phyloP scores from a whole-genome alignment of 441 rosid species.

The Breynia disticha region DNA sequence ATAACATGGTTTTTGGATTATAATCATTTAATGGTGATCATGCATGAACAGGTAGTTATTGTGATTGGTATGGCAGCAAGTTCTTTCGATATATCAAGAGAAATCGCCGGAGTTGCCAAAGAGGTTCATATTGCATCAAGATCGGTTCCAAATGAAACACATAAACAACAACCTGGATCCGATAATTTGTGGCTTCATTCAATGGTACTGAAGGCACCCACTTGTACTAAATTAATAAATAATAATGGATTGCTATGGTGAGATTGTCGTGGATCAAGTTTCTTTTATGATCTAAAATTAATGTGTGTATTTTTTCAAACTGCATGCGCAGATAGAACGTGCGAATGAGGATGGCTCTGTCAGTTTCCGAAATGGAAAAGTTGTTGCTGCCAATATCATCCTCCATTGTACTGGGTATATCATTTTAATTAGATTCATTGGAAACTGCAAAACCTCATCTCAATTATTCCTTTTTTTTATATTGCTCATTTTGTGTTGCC shows the following conservation, averaged over 20 bases:
- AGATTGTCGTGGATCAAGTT: neutral
- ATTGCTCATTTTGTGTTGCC: no score
- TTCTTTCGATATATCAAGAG: constrained; percentile 61
- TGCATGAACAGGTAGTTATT: constrained; percentile 46
- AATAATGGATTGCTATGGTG: constrained; percentile 6
- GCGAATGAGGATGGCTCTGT: constrained; percentile 44
- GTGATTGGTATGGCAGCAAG: constrained; percentile 66
- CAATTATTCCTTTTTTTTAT: neutral
- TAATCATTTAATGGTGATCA: constrained; percentile 4
- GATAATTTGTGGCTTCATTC: constrained; percentile 66
- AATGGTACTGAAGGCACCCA: constrained; percentile 41
- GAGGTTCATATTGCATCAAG: constrained; percentile 74
- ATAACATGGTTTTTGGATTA: no score
- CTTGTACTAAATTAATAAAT: neutral
- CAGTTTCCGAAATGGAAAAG: constrained; percentile 44
- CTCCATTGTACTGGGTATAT: constrained; percentile 71
- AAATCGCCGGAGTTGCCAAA: constrained; percentile 57
- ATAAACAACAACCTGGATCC: constrained; percentile 31
- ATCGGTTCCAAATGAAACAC: constrained; percentile 38
- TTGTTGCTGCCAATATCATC: constrained; percentile 41
- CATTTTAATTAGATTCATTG: neutral
- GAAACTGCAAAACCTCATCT: neutral
- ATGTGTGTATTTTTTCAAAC: constrained; percentile 12
- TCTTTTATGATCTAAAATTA: constrained; percentile 13
- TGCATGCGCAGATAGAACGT: constrained; percentile 52